These are phyloP conservation scores for Sanghuangporus sanghuang DNA, from an alignment of 1,284 basidiomycete species.

Conservation along the genomic window DNA sequence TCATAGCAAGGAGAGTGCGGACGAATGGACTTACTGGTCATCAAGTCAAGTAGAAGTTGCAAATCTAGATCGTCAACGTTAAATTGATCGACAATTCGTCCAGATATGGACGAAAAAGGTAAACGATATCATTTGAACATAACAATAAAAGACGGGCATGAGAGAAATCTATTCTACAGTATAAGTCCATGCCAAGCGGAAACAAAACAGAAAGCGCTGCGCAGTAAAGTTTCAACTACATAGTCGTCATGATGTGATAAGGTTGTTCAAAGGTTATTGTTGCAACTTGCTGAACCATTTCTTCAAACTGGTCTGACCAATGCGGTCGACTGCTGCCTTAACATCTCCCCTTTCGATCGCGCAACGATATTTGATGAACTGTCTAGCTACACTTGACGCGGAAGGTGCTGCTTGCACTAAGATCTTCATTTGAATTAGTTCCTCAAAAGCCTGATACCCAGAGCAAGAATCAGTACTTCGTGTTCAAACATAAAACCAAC, in stretches of 20 bases:
- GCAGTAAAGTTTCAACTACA: too few species aligned
- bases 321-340: slow-evolving; percentile 58
- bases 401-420: slow-evolving; percentile 45
- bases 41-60: neutral
- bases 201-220: too few species aligned
- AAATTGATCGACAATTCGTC: neutral
- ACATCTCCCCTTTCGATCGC: slow-evolving; percentile 51
- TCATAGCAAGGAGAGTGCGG: neutral
- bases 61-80: neutral
- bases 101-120: neutral
- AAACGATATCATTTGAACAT: too few species aligned
- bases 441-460: slow-evolving; percentile 58
- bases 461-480: slow-evolving; percentile 8
- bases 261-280: slow-evolving; percentile 18
- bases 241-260: neutral
- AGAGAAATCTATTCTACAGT: too few species aligned
- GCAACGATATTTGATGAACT: slow-evolving; percentile 66
- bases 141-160: too few species aligned
- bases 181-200: too few species aligned
- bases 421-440: slow-evolving; percentile 45
- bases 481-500: neutral
- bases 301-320: slow-evolving; percentile 64
- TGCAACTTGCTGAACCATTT: slow-evolving; percentile 67
- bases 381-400: slow-evolving; percentile 43
- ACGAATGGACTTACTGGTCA: neutral